These are phyloP conservation scores for Skeletonema potamos DNA, from an alignment of 108 stramenopile species.

Conservation along the genomic window DNA sequence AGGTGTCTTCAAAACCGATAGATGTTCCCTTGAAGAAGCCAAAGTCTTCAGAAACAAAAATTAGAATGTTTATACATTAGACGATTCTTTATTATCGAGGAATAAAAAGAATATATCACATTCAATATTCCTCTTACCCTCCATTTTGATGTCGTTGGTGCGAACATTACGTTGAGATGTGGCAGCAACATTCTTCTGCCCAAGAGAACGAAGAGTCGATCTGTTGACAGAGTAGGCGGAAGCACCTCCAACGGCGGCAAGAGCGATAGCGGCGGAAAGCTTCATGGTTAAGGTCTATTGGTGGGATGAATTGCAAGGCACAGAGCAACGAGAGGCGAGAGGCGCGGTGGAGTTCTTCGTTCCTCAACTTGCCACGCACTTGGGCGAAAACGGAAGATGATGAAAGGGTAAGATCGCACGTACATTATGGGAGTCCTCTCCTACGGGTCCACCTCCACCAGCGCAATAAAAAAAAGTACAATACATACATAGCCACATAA, in stretches of 20 bases:
- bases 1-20: slow-evolving; percentile 75
- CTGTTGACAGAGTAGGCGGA: slow-evolving; percentile 70
- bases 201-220: slow-evolving; percentile 58
- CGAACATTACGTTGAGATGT: slow-evolving; percentile 35
- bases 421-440: neutral
- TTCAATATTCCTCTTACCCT: slow-evolving; percentile 55
- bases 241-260: slow-evolving; percentile 53
- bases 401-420: too few species aligned
- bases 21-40: slow-evolving; percentile 76
- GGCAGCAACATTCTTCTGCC: slow-evolving; percentile 56
- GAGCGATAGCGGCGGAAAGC: slow-evolving; percentile 55
- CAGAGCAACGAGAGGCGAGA: neutral
- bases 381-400: neutral
- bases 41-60: slow-evolving; percentile 56
- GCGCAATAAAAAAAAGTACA: too few species aligned
- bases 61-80: neutral
- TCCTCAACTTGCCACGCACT: neutral
- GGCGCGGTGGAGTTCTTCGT: neutral
- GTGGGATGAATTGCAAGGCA: neutral
- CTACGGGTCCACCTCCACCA: neutral
- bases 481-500: too few species aligned
- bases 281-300: slow-evolving; percentile 51
- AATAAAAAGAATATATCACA: slow-evolving; percentile 5
- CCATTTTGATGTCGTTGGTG: slow-evolving; percentile 71
- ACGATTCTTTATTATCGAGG: neutral